These are phyloP conservation scores for Beauveria asiatica DNA, from an alignment of 2,329 filamentous ascomycete genomes.

Conservation along the genomic window DNA sequence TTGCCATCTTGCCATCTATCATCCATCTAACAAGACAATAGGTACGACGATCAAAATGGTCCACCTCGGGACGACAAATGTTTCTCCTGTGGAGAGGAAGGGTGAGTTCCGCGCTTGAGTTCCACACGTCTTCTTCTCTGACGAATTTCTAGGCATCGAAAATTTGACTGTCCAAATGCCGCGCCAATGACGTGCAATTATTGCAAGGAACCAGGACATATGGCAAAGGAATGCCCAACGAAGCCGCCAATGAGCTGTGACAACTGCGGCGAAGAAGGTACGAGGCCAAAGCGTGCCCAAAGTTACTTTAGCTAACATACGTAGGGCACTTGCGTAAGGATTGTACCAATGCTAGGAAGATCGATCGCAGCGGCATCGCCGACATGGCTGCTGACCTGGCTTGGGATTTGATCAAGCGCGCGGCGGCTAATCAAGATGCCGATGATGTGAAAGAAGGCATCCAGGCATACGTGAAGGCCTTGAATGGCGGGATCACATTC, in stretches of 20 bases:
- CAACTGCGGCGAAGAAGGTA: constrained; percentile 55
- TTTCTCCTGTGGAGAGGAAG: constrained; percentile 29
- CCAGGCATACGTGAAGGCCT: constrained; percentile 53
- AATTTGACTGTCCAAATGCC: constrained; percentile 28
- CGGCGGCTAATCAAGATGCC: constrained; percentile 45
- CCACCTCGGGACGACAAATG: constrained; percentile 22
- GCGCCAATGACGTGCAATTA: constrained; percentile 29
- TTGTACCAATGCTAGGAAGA: constrained; percentile 51
- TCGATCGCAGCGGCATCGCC: constrained; percentile 44
- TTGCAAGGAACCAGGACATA: constrained; percentile 44
- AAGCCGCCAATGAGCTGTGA: constrained; percentile 48
- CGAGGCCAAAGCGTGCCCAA: constrained; percentile 11
- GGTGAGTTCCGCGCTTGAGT: constrained; percentile 18
- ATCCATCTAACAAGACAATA: neutral
- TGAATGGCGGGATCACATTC: constrained; percentile 47
- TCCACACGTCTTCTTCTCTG: neutral
- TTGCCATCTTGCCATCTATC: too few relatives aligned
- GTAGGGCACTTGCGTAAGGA: constrained; percentile 46
- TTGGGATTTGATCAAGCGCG: constrained; percentile 47
- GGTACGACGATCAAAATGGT: constrained; percentile 12
- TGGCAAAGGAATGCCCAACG: constrained; percentile 54
- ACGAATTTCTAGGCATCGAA: constrained; percentile 19
- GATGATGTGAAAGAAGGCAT: constrained; percentile 54
- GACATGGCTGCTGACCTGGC: constrained; percentile 45
- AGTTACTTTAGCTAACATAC: constrained; percentile 11